Evolutionary conservation across 1,284 basidiomycete genomes (phyloP).

Genomic region (Austropuccinia psidii): DNA sequence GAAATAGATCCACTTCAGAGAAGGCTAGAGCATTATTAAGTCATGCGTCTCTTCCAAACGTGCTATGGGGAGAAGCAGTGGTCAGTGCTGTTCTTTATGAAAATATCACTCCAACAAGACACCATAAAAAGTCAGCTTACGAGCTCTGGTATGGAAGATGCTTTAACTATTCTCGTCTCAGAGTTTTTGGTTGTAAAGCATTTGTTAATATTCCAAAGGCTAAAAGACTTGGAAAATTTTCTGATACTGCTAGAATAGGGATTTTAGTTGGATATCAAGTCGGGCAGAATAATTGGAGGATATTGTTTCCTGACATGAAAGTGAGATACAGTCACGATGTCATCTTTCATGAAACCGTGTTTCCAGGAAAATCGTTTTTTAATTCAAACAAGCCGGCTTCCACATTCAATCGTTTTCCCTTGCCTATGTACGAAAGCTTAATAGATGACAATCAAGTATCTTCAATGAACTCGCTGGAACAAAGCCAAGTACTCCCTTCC

Average conservation of each 20-base stretch:
- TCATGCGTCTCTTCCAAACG: background rate
- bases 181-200: background rate
- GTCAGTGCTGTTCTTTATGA: background rate
- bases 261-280: background rate
- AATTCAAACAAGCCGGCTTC: too few species aligned
- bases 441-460: too few species aligned
- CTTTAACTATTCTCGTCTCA: background rate
- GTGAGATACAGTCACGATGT: background rate
- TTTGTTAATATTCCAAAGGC: background rate
- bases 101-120: background rate
- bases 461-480: too few species aligned
- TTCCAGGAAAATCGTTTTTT: too few species aligned
- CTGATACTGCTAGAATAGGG: background rate
- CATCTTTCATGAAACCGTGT: background rate
- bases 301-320: background rate
- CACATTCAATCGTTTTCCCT: too few species aligned
- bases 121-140: background rate
- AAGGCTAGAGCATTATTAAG: background rate
- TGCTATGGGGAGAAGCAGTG: background rate
- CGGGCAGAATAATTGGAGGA: background rate
- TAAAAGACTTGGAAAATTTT: background rate
- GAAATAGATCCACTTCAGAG: too few species aligned
- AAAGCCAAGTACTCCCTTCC: too few species aligned
- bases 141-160: background rate
- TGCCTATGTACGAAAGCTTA: too few species aligned